Percentiles rank a stretch among this genome's conserved stretches.
phyloP scores from a whole-genome alignment of 257 asterid genomes.

The Nicotiana benthamiana region DNA sequence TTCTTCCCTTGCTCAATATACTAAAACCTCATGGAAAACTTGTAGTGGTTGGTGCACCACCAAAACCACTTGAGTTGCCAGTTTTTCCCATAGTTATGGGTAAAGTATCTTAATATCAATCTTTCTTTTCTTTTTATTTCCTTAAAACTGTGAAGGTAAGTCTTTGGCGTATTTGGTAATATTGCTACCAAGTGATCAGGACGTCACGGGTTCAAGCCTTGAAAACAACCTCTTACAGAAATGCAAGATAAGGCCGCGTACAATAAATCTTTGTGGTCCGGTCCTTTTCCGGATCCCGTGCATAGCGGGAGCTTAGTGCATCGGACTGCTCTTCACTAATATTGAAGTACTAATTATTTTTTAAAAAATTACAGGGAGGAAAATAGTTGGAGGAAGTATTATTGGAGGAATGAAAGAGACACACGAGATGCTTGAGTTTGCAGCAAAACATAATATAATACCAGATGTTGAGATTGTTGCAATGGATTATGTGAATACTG shows the following conservation, averaged over 20 bases:
- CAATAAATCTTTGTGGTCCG: too few species aligned
- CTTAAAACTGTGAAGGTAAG: too few species aligned
- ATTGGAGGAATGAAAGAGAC: conserved; percentile 40
- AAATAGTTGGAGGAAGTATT: conserved; percentile 22
- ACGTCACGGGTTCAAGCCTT: too few species aligned
- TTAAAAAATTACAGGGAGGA: conserved; percentile 17
- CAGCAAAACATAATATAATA: conserved; percentile 22
- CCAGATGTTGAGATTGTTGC: conserved; percentile 5
- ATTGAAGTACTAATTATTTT: neutral
- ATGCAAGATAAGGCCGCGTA: too few species aligned
- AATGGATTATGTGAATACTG: conserved; percentile 10
- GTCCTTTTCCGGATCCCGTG: too few species aligned
- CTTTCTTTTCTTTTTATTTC: neutral
- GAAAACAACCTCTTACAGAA: too few species aligned
- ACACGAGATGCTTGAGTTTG: conserved; percentile 38
- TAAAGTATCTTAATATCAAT: neutral
- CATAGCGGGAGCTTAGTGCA: too few species aligned
- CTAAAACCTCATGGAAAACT: conserved; percentile 24
- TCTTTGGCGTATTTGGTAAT: too few species aligned
- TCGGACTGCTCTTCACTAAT: too few species aligned
- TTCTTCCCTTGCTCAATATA: conserved; percentile 14
- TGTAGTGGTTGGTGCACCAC: conserved; percentile 25
- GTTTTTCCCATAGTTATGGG: conserved; percentile 14
- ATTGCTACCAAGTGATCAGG: too few species aligned
- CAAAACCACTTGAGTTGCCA: conserved; percentile 21